Evolutionary conservation across 2,329 filamentous ascomycete species (phyloP).

Genomic region (Ceratocystiopsis minuta): DNA sequence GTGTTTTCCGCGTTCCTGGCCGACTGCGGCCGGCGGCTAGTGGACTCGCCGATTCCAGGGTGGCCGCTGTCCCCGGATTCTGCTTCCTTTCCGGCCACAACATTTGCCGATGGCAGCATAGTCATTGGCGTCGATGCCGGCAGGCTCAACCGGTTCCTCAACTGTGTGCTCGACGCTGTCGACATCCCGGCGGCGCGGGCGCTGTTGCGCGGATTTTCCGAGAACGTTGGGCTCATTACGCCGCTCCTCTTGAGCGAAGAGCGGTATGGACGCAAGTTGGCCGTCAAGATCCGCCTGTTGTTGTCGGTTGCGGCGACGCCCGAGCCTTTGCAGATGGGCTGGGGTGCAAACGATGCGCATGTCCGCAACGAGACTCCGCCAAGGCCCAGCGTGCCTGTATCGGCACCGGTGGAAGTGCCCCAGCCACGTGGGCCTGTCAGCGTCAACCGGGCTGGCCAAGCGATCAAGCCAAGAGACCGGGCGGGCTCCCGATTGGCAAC

Average conservation of each 20-base stretch:
- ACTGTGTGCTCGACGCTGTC: constrained; percentile 22
- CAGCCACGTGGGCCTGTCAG: no score
- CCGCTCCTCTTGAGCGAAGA: constrained; percentile 4
- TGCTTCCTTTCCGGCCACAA: no score
- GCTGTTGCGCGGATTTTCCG: constrained; percentile 16
- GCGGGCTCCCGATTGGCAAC: no score
- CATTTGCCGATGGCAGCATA: no score
- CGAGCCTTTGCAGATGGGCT: neutral
- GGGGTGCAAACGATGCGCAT: neutral
- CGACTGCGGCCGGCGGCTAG: constrained; percentile 8
- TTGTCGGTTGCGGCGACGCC: constrained; percentile 4
- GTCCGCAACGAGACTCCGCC: neutral
- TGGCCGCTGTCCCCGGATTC: no score
- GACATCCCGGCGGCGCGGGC: constrained; percentile 19
- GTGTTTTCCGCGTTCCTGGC: constrained; percentile 23
- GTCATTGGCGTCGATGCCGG: constrained; percentile 20
- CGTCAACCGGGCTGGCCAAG: no score
- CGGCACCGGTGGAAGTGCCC: no score
- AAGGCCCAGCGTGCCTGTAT: neutral
- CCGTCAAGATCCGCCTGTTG: constrained; percentile 7
- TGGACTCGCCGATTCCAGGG: no score
- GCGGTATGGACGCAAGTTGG: constrained; percentile 3
- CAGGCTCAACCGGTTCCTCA: constrained; percentile 23
- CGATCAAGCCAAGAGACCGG: no score
- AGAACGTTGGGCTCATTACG: constrained; percentile 11